These are phyloP conservation scores for Trichophyton equinum DNA, from an alignment of 2,329 filamentous ascomycete species.

Conservation along the genomic window DNA sequence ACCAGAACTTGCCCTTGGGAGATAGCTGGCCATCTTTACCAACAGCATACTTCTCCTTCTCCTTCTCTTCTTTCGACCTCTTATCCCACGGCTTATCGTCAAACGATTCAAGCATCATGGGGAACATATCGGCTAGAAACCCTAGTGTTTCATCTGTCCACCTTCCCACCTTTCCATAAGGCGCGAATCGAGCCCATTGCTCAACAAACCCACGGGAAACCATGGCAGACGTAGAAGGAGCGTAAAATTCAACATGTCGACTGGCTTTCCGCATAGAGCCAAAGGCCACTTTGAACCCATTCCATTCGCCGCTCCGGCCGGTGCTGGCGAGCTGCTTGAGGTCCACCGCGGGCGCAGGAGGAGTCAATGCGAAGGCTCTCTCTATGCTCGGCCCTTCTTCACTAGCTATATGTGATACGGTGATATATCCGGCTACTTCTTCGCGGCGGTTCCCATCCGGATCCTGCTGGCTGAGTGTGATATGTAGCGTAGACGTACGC, in stretches of 20 bases:
- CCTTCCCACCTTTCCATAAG: constrained; percentile 28
- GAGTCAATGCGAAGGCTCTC: constrained; percentile 41
- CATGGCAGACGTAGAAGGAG: constrained; percentile 29
- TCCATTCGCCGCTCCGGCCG: constrained; percentile 35
- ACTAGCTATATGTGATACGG: constrained; percentile 47
- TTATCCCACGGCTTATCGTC: constrained; percentile 18
- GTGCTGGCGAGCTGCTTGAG: constrained; percentile 34
- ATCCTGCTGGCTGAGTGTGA: constrained; percentile 40
- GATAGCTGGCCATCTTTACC: constrained; percentile 19
- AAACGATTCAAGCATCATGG: constrained; percentile 48
- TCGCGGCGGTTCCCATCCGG: constrained; percentile 33
- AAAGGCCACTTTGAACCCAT: constrained; percentile 21
- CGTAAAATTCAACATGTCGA: constrained; percentile 40
- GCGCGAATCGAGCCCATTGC: constrained; percentile 54
- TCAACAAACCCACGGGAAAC: constrained; percentile 36
- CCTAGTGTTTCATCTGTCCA: constrained; percentile 55
- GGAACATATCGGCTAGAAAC: constrained; percentile 57
- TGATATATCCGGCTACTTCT: constrained; percentile 53
- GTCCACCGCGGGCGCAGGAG: constrained; percentile 7
- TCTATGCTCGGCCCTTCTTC: constrained; percentile 47
- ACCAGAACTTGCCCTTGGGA: constrained; percentile 46
- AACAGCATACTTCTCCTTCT: constrained; percentile 5
- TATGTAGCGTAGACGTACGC: constrained; percentile 51
- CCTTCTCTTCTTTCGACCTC: constrained; percentile 17
- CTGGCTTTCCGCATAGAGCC: constrained; percentile 37